Conservation (phyloP, 805 yeast species). For the Kodamaea neixiangensis region DNA sequence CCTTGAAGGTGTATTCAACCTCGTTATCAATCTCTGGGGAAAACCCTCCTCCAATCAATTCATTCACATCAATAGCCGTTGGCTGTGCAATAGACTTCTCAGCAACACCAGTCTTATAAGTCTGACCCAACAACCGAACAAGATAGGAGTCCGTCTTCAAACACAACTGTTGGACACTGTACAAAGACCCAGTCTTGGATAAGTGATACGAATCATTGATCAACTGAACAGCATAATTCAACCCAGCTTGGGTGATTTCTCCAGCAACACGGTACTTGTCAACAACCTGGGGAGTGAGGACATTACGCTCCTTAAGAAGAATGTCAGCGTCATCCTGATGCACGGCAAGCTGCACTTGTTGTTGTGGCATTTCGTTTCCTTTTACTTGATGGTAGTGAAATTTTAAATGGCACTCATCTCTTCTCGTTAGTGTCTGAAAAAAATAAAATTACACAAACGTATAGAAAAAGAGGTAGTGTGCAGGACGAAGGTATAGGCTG, state of each 20-base stretch:
- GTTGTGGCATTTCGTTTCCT: slow-evolving; percentile 13
- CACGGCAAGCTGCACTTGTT: slow-evolving; percentile 68
- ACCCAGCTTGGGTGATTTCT: slow-evolving; percentile 80
- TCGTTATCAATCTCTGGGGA: slow-evolving; percentile 81
- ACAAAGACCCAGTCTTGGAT: slow-evolving; percentile 39
- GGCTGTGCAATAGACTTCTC: slow-evolving; percentile 95
- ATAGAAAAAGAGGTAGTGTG: background rate
- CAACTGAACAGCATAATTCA: slow-evolving; percentile 62
- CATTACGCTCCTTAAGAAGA: slow-evolving; percentile 71
- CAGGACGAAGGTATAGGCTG: background rate
- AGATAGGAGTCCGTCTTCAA: slow-evolving; percentile 78
- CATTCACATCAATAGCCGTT: slow-evolving; percentile 83
- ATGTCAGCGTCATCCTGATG: slow-evolving; percentile 74
- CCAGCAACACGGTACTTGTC: slow-evolving; percentile 91
- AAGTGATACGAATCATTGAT: slow-evolving; percentile 76
- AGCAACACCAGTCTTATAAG: slow-evolving; percentile 59
- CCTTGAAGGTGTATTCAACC: slow-evolving; percentile 47
- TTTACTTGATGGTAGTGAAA: background rate
- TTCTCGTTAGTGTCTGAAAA: slow-evolving; percentile 5
- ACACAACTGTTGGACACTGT: slow-evolving; percentile 72
- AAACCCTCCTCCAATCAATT: slow-evolving; percentile 66
- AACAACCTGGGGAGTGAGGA: slow-evolving; percentile 57
- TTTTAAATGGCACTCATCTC: slow-evolving; percentile 5
- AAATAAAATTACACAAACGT: background rate
- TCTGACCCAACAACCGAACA: slow-evolving; percentile 55